Percentiles rank a stretch among this genome's conserved stretches.
These are phyloP conservation scores for Penicillium sp. DNA, from an alignment of 2,329 filamentous ascomycete genomes.

Conservation along the genomic window DNA sequence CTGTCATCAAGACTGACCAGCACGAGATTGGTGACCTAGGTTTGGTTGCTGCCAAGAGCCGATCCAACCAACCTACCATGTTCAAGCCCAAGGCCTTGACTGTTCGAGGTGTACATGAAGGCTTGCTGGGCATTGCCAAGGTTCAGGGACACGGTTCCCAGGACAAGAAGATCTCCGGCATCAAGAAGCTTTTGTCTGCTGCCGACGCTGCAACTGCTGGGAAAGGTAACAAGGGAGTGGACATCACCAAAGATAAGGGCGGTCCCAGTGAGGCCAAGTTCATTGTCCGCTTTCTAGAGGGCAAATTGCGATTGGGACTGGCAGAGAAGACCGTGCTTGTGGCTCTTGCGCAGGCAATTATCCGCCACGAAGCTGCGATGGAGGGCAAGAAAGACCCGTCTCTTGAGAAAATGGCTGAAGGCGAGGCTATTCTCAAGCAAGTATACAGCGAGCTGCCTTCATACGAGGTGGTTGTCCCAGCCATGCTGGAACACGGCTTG, in stretches of 20 bases:
- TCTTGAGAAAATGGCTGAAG: conserved; percentile 72
- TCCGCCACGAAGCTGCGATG: conserved; percentile 72
- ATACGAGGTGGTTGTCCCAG: conserved; percentile 90
- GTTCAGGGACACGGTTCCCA: conserved; percentile 82
- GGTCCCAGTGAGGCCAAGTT: conserved; percentile 93
- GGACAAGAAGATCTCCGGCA: conserved; percentile 82
- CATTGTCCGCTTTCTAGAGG: conserved; percentile 86
- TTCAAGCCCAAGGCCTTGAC: conserved; percentile 94
- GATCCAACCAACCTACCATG: conserved; percentile 94
- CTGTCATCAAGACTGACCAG: conserved; percentile 91
- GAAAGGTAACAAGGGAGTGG: conserved; percentile 62
- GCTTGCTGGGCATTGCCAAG: conserved; percentile 82
- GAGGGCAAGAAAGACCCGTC: conserved; percentile 65
- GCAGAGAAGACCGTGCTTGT: conserved; percentile 91
- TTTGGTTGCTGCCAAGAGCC: conserved; percentile 89
- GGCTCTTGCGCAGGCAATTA: conserved; percentile 80
- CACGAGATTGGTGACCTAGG: conserved; percentile 95
- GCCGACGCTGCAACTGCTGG: conserved; percentile 69
- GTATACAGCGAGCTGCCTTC: conserved; percentile 93
- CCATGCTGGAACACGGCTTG: conserved; percentile 81
- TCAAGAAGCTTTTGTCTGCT: conserved; percentile 93
- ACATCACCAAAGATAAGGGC: conserved; percentile 88
- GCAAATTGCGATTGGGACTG: conserved; percentile 84
- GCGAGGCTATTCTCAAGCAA: conserved; percentile 79
- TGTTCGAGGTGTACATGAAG: conserved; percentile 78